A percentile compares a stretch with the other conserved stretches of the same genome.
These are phyloP conservation scores for Fraxinus excelsior DNA, from an alignment of 257 asterid genomes.

Conservation along the genomic window DNA sequence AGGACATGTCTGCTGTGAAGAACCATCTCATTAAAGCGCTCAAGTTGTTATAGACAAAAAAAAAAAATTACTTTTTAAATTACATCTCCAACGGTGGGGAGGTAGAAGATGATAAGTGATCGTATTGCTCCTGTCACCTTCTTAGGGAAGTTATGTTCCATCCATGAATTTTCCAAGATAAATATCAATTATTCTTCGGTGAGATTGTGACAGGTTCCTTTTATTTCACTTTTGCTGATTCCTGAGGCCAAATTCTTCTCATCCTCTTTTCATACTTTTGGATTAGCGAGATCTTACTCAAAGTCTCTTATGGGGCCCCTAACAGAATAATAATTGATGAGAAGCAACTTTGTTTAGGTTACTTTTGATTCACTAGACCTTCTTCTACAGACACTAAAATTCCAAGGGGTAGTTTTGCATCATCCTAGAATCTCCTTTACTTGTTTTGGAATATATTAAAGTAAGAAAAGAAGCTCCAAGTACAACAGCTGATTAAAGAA, in stretches of 20 bases:
- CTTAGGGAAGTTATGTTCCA: conserved; percentile 11
- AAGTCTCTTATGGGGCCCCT: conserved; percentile 37
- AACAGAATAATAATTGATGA: conserved; percentile 60
- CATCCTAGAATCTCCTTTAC: conserved; percentile 92
- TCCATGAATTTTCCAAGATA: conserved; percentile 25
- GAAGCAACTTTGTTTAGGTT: conserved; percentile 39
- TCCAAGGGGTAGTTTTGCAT: conserved; percentile 53
- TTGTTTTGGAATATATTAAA: conserved; percentile 66
- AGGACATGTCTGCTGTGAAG: too few relatives aligned
- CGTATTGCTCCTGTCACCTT: conserved; percentile 36
- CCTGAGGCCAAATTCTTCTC: conserved; percentile 58
- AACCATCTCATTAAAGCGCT: too few relatives aligned
- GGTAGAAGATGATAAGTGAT: too few relatives aligned
- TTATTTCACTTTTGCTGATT: conserved; percentile 61
- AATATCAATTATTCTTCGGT: conserved; percentile 44
- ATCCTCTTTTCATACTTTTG: conserved; percentile 37
- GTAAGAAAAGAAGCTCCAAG: conserved; percentile 53
- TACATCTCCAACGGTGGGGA: too few relatives aligned
- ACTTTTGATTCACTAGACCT: conserved; percentile 55
- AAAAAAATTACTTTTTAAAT: too few relatives aligned
- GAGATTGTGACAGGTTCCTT: conserved; percentile 63
- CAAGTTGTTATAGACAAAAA: too few relatives aligned
- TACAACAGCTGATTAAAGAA: conserved; percentile 49
- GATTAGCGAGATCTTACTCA: conserved; percentile 42
- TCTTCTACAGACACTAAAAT: conserved; percentile 31